phyloP scores from a whole-genome alignment of 768 basidiomycete genomes.

The Russula abietina region DNA sequence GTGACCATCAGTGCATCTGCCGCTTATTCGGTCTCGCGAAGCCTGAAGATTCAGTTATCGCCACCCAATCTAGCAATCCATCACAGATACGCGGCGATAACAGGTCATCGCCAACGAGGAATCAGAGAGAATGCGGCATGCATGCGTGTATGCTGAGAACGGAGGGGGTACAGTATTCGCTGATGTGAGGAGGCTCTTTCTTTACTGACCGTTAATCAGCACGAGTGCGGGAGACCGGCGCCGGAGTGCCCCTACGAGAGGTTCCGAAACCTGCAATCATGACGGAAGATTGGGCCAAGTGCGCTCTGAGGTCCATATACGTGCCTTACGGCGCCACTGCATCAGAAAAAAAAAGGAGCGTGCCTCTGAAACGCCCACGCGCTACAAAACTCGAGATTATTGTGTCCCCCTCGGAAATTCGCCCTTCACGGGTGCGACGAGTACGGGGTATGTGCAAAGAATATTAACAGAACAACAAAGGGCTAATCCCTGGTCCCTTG shows the following conservation, averaged over 20 bases:
- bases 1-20: not conserved
- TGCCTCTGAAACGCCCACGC: not conserved
- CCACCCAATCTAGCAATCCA: not conserved
- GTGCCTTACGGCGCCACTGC: not conserved
- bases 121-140: too few species aligned
- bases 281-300: not conserved
- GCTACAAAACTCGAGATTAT: not conserved
- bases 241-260: not conserved
- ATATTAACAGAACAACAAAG: not conserved
- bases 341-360: not conserved
- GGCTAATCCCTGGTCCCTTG: not conserved
- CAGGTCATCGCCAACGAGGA: too few species aligned
- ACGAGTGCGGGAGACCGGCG: not conserved
- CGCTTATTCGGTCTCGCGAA: not conserved
- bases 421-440: not conserved
- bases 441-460: not conserved
- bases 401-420: not conserved
- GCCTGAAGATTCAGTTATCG: not conserved
- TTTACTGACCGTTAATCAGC: not conserved
- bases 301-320: not conserved
- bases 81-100: too few species aligned
- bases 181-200: not conserved
- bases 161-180: not conserved
- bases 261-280: not conserved
- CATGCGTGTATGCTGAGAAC: not conserved